Base-by-base conservation (phyloP, 78 protist genomes). In the Dictyostelium firmibasis region DNA sequence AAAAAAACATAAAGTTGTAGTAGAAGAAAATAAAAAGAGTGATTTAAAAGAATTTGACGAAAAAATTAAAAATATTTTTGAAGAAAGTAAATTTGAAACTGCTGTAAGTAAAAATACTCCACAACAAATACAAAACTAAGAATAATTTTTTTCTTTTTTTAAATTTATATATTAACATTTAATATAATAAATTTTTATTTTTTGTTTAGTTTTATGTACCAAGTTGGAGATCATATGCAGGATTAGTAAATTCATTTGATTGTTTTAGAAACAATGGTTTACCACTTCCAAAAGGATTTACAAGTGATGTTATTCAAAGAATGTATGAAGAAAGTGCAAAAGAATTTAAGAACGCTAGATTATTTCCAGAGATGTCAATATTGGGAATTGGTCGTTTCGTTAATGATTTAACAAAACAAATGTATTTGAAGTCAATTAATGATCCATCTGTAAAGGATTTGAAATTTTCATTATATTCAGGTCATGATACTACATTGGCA, bases 401-500 rank as follows among this genome's bases (percentile, higher is more conserved):
- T 3, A 41, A 75, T 47, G 94, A 89, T 47, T 77, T 89, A 18
- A 27, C 1, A 2, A 53, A 64, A 31, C 86, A 89, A 81, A 11
- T 89, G 44, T 6, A 41, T 18, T 16, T 29, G 3, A 89, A 89
- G 44, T 79, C 75, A 8, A 50, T 2, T 3, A 77, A 89, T 33
- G 64, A 38, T 18, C 36, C 47, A n/a, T 14, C 47, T 5, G 75
- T 81, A 6, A 44, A 78, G 5, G 84, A 78, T 69, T 31, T 89
- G n/a, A 89, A 89, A 69, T 35, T 89, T 7, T 75, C 87, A 18
- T 41, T 57, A 36, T 89, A 89, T 78, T 89, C 94, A 47, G 94
- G 74, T 4, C 94, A 89, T n/a, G 94, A 89, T 72, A 67, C 87
- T 33, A 89, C 94, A 18, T 67, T 89, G n/a, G 94, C 85, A n/a